Base-by-base conservation (phyloP, 331 rosid genomes). In the Pyracantha coccinea region DNA sequence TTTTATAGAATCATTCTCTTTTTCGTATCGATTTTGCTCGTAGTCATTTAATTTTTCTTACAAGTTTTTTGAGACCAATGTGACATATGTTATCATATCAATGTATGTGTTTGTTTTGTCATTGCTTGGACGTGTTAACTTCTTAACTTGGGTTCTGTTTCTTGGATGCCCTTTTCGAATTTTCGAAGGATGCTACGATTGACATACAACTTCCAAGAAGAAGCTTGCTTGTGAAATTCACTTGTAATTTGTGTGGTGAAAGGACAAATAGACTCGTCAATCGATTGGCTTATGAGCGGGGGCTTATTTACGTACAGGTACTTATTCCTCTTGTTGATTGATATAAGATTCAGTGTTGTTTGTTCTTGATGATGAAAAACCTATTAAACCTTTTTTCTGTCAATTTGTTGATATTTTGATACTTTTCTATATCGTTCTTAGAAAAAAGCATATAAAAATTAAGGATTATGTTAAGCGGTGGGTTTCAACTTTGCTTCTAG, bases 251-350 rank as follows among this genome's bases (percentile, higher is more conserved):
- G 59, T 92, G 99, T 52, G 88, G 89, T 77, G 96, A 86, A 78
- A 95, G 91, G 83, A 91, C 98, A 29, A 20, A 86, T 80, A 85
- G 90, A 81, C 90, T 95, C 8, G 80, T 90, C 9, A 90, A 88
- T 81, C 96, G 89, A 28, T 71, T 92, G 79, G 97, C 98, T 20
- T 90, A 90, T 75, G 98, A 95, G 83, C 80, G 90, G 73, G 97
- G 96, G 64, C 83, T 84, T 16, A 38, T 88, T 79, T 92, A 89
- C 78, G 89, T 95, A 7, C 98, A 92, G 96, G 99, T 90, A 86
- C 47, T 20, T 47, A 32, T 23, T 63, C 69, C n/a, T 60, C 52
- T 78, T 64, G 66, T 62, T 38, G 45, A 38, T 38, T 32, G 55
- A 13, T 41, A 54, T 11, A 8, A 31, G 41, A 55, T 67, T 28